Evolutionary conservation across 768 basidiomycete species (phyloP), one percentile per base, ranked within the genome.

Genomic region (Tephrocybe sp.): DNA sequence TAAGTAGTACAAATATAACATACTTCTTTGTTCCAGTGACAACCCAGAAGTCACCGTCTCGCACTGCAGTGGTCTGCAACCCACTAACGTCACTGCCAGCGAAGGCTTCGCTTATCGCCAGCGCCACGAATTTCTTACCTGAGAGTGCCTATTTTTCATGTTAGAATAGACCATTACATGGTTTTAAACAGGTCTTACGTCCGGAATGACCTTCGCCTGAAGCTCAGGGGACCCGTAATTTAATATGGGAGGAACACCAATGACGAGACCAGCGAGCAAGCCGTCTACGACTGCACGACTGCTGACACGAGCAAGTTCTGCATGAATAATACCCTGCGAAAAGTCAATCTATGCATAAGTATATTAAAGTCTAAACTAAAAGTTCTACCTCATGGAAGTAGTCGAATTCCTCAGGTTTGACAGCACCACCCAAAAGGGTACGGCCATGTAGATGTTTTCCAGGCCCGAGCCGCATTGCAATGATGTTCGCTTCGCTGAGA

Each of bases 11-110:
- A 20, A 20, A 17, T 46, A 11, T 11, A 22, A 61, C 76, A 3
- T 51, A 87, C 90, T 96, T 96, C 69, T 98, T 98, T 5, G 92
- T 94, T 14, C 96, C 96, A 36, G 85, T 91, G 55, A 98, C 85
- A 11, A 93, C 77, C 87, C 89, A 96, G 36, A 85, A 72, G 57
- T 89, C 83, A 1, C 92, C 95, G 60, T 96, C 92, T 50, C 83
- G 82, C 49, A 82, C 80, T 0, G 95, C 95, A 1, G 85, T 87
- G 51, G 87, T 98, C 75, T 83, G 92, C 32, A 95, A 60, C 2
- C 94, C 92, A 44, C 81, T 68, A 2, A 93, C 91, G 58, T 93
- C 90, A 58, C 87, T 89, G 14, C 90, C 90, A 2, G 93, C 95
- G 58, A 95, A 96, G 0, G 95, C 92, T 69, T 98, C 96, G 40